Conservation (phyloP, 1,284 basidiomycete species). For the Naganishia liquefaciens region DNA sequence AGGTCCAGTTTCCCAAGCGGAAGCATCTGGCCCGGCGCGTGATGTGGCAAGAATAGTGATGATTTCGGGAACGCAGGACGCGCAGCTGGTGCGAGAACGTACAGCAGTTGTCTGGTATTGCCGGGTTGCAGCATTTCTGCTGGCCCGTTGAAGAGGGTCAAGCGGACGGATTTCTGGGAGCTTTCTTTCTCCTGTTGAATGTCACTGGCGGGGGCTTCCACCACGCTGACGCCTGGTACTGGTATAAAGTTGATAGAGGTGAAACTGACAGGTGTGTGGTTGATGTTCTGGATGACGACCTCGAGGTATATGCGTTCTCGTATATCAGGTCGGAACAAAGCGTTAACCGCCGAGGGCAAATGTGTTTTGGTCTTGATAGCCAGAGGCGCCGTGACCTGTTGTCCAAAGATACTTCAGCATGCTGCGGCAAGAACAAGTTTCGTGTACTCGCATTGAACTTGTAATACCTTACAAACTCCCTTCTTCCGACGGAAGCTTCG, state of each 20-base stretch:
- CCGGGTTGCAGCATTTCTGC: constrained; percentile 72
- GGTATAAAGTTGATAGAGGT: constrained; percentile 72
- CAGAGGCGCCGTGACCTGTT: constrained; percentile 77
- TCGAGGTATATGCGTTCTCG: constrained; percentile 81
- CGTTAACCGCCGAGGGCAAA: constrained; percentile 67
- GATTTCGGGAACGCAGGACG: constrained; percentile 38
- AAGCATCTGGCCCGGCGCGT: constrained; percentile 67
- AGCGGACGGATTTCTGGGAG: constrained; percentile 24
- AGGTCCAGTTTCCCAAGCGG: constrained; percentile 78
- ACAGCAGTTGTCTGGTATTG: constrained; percentile 79
- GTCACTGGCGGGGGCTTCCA: constrained; percentile 28
- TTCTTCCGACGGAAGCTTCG: constrained; percentile 62
- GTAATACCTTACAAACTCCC: constrained; percentile 81
- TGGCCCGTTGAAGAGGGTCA: constrained; percentile 8
- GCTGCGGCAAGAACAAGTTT: no score
- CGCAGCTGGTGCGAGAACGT: constrained; percentile 65
- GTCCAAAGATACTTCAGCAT: neutral
- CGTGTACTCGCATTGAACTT: constrained; percentile 71
- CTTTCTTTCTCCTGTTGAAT: constrained; percentile 35
- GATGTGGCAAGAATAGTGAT: constrained; percentile 59
- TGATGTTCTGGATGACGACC: constrained; percentile 81
- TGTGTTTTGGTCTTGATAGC: constrained; percentile 89
- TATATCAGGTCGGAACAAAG: constrained; percentile 62
- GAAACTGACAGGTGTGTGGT: constrained; percentile 72
- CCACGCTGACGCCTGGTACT: constrained; percentile 64